Base-by-base conservation (phyloP, 768 basidiomycete genomes). In the Phaeotremella fagi region DNA sequence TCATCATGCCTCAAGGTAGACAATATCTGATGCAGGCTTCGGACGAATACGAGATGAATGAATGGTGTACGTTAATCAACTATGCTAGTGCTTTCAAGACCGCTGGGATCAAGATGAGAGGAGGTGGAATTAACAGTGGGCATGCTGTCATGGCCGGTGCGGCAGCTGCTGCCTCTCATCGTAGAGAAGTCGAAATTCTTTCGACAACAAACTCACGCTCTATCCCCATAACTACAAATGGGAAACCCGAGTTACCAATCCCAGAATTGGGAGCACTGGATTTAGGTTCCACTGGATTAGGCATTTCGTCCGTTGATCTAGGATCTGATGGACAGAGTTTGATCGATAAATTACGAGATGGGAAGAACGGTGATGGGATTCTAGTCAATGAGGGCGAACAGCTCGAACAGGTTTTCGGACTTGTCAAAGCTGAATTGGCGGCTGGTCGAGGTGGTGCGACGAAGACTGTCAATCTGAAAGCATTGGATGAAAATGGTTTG, bases 41-140 rank as follows among this genome's bases (percentile, higher is more conserved):
- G 12, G 79, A 81, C 63, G 83, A 85, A 54, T 72, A 77, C 38
- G 88, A 91, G 53, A 80, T 88, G 77, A 86, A 91, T 63, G 82
- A 85, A 58, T 99, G 95, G 95, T 84, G 98, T 57, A 80, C 85
- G 14, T 79, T 80, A 27, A 90, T 98, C 68, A 99, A 99, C 75
- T 98, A 95, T 69, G 90, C 90, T 2, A 86, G 89, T 54, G 79
- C 88, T 4, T 98, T 95, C 82, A 90, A 86, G 75, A 83, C 88
- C 1, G 80, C 84, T 15, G 86, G 86, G 9, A 78, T 97, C 31
- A 80, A 82, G 41, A 90, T 95, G 82, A 82, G 91, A 20, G 79
- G 87, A 0, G 75, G 80, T 12, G 82, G 81, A 16, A 82, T 90
- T 79, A 81, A 84, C 18, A 78, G 80, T 43, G 80, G 79, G 62